Evolutionary conservation across 2,329 filamentous ascomycete species (phyloP).

Genomic region (Arthrobotrys sphaeroides): DNA sequence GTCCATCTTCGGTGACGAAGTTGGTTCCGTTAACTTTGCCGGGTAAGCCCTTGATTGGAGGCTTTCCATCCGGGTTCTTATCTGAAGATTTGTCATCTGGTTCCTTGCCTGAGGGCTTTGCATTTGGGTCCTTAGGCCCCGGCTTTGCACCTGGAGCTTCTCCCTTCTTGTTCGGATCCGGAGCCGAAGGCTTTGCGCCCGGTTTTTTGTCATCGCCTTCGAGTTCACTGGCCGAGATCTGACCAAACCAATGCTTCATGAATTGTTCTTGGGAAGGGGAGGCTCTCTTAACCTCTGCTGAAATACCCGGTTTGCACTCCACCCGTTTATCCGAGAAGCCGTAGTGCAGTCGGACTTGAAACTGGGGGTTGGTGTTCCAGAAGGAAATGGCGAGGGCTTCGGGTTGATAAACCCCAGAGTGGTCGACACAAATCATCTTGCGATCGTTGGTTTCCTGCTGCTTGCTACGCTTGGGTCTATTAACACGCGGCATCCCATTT

Average conservation of each 20-base stretch:
- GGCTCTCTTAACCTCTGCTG: background rate
- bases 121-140: background rate
- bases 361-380: constrained; percentile 31
- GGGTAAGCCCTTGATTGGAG: too few species aligned
- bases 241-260: constrained; percentile 23
- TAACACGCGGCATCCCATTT: background rate
- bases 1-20: background rate
- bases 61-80: too few species aligned
- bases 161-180: background rate
- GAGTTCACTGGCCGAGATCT: background rate
- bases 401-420: constrained; percentile 21
- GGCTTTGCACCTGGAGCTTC: too few species aligned
- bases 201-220: background rate
- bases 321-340: constrained; percentile 5
- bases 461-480: background rate
- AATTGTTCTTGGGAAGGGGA: constrained; percentile 26
- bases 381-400: constrained; percentile 25
- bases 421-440: constrained; percentile 25
- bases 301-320: background rate
- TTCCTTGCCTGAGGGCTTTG: too few species aligned
- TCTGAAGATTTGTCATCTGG: too few species aligned
- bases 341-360: constrained; percentile 24
- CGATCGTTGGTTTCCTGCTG: constrained; percentile 29
- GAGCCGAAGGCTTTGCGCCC: background rate
- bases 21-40: too few species aligned